Evolutionary conservation across 2,329 filamentous ascomycete genomes (phyloP).

Genomic region (Rhinocladiella similis): DNA sequence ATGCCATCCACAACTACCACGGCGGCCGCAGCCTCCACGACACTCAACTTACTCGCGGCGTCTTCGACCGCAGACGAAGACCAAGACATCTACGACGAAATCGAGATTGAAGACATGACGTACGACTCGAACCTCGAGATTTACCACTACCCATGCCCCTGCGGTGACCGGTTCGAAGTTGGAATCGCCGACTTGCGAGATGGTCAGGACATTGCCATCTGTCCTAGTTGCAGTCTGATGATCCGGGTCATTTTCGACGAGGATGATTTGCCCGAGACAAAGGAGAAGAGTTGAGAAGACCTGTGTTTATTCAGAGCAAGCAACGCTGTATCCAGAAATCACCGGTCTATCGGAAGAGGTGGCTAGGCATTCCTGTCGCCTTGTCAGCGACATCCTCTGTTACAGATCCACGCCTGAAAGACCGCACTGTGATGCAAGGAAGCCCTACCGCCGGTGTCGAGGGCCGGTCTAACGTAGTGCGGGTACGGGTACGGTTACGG

Average conservation of each 20-base stretch:
- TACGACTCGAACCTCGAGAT: constrained; percentile 79
- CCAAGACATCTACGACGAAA: constrained; percentile 87
- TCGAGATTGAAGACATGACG: constrained; percentile 98
- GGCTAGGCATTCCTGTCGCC: too few species aligned
- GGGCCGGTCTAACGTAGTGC: too few species aligned
- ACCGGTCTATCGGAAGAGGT: too few species aligned
- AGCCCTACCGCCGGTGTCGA: too few species aligned
- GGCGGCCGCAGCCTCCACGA: constrained; percentile 11
- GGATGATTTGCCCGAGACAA: constrained; percentile 51
- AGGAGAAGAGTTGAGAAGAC: constrained; percentile 4
- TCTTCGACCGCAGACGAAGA: constrained; percentile 44
- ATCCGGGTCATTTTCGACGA: constrained; percentile 90
- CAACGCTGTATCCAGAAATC: too few species aligned
- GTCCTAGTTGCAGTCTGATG: constrained; percentile 95
- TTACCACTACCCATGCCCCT: constrained; percentile 96
- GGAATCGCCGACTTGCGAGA: constrained; percentile 80
- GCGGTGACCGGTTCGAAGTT: constrained; percentile 95
- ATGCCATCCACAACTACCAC: constrained; percentile 16
- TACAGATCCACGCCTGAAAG: too few species aligned
- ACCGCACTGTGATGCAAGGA: too few species aligned
- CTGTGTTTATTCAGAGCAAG: not conserved
- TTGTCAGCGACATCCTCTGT: too few species aligned
- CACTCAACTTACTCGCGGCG: constrained; percentile 2
- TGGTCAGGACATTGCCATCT: constrained; percentile 92
- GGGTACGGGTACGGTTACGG: too few species aligned